Base-by-base conservation (phyloP, 1,284 basidiomycete species). In the Trametes pubescens region DNA sequence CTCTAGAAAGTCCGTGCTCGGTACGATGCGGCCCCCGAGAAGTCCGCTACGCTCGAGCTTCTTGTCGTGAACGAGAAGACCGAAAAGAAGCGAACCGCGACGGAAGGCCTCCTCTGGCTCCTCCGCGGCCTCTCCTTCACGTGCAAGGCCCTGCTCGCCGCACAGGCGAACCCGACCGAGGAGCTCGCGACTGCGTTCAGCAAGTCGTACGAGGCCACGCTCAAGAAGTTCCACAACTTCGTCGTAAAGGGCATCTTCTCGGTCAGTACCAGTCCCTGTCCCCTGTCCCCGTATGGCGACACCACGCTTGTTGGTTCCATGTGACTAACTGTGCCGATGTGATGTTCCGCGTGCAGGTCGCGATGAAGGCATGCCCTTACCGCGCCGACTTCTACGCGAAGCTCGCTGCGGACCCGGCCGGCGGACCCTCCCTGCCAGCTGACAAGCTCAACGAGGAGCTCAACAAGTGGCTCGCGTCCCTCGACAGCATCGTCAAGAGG, bases 361-460 rank as follows among this genome's bases (percentile, higher is more conserved):
- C 97, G 6, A 95, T 99, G 94, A 98, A 93, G 74, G 95, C 96
- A 0, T 98, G 96, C 81, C 97, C 97, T 0, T 94, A 94, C 79
- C 93, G 96, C 64, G 86, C 84, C 18, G 90, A 90, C 71, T 97
- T 99, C 79, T 98, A 96, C 78, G 81, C 83, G 51, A 98, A 98
- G 78, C 87, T 99, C 52, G 93, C 93, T 22, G 82, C 87, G 6
- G 90, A 91, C 68, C 85, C 87, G 32, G 77, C 77, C 11, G 86
- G 87, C 1, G 86, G 86, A 5, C 73, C 78, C 9, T 66, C 86
- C 24, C 83, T 81, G 51, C 82, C 92, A 2, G 80, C 85, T 55
- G 90, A 89, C 35, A 86, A 86, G 70, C 84, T 98, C 63, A 81
- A 88, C 65, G 81, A 83, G 58, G 89, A 92, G 69, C 83, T 98